Evolutionary conservation across 2,329 filamentous ascomycete genomes (phyloP).

Genomic region (Fusarium fujikuroi): DNA sequence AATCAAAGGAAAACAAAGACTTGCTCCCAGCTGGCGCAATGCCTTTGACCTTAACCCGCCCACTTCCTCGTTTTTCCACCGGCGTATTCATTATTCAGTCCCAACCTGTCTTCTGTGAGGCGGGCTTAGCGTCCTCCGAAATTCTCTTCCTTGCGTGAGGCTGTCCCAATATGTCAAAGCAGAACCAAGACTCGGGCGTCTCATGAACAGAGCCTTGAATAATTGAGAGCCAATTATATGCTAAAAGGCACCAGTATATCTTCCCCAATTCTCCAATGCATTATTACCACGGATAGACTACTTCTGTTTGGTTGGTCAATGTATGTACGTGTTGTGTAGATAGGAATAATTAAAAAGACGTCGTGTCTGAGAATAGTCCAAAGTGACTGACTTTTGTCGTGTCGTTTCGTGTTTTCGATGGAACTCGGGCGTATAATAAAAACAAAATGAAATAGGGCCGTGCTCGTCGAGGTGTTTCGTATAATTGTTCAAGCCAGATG

Average conservation of each 20-base stretch:
- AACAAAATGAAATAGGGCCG: constrained; percentile 38
- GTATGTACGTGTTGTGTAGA: constrained; percentile 50
- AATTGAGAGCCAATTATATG: constrained; percentile 46
- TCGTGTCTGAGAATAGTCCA: constrained; percentile 48
- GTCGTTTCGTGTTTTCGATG: constrained; percentile 42
- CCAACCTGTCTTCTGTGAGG: constrained; percentile 12
- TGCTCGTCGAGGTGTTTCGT: constrained; percentile 38
- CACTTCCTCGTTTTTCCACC: constrained; percentile 28
- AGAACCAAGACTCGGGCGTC: constrained; percentile 13
- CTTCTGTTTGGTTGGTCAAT: constrained; percentile 47
- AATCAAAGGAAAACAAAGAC: constrained; percentile 30
- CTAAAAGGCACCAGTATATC: constrained; percentile 44
- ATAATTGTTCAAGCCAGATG: constrained; percentile 29
- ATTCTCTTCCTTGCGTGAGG: constrained; percentile 6
- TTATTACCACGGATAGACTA: constrained; percentile 58
- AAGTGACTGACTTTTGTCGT: constrained; percentile 46
- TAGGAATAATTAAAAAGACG: constrained; percentile 45
- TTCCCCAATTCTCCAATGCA: constrained; percentile 56
- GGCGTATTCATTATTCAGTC: constrained; percentile 14
- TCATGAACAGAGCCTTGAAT: constrained; percentile 22
- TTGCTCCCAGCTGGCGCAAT: constrained; percentile 28
- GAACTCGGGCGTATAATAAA: constrained; percentile 39
- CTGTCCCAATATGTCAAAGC: constrained; percentile 14
- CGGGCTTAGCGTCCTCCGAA: constrained; percentile 4
- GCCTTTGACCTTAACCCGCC: constrained; percentile 29